These are phyloP conservation scores for Talaromyces piceae DNA, from an alignment of 2,329 filamentous ascomycete species.

Conservation along the genomic window DNA sequence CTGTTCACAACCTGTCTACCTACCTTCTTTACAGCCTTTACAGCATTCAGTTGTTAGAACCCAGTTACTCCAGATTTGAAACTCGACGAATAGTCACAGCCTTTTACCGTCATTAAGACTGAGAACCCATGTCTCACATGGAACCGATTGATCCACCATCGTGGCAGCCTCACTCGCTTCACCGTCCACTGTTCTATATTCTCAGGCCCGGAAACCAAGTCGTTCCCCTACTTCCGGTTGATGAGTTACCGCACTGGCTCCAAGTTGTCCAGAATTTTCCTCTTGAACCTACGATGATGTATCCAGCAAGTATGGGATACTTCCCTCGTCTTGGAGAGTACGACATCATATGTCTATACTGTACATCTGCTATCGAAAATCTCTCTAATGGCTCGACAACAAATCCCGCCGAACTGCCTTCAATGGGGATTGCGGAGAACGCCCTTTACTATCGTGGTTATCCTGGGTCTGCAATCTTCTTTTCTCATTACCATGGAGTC, in stretches of 20 bases:
- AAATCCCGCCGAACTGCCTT: neutral
- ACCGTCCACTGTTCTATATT: slow-evolving; percentile 31
- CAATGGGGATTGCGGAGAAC: neutral
- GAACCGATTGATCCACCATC: neutral
- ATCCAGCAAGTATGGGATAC: slow-evolving; percentile 15
- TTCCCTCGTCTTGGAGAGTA: slow-evolving; percentile 25
- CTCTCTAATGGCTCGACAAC: slow-evolving; percentile 10
- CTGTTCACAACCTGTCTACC: neutral
- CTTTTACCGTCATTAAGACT: too few relatives aligned
- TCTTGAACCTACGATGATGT: slow-evolving; percentile 16
- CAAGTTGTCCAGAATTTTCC: slow-evolving; percentile 20
- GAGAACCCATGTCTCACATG: neutral
- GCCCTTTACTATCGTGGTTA: neutral
- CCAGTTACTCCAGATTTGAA: neutral
- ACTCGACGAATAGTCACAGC: too few relatives aligned
- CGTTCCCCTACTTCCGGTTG: slow-evolving; percentile 36
- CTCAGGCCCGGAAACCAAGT: slow-evolving; percentile 26
- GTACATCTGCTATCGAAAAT: slow-evolving; percentile 18
- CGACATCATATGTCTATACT: slow-evolving; percentile 27
- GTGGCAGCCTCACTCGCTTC: neutral
- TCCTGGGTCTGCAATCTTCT: neutral
- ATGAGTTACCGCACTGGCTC: slow-evolving; percentile 36
- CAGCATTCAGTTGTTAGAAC: neutral
- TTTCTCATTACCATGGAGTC: neutral
- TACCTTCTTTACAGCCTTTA: neutral